These are phyloP conservation scores for Beauveria caledonica DNA, from an alignment of 2,329 filamentous ascomycete genomes.

Conservation along the genomic window DNA sequence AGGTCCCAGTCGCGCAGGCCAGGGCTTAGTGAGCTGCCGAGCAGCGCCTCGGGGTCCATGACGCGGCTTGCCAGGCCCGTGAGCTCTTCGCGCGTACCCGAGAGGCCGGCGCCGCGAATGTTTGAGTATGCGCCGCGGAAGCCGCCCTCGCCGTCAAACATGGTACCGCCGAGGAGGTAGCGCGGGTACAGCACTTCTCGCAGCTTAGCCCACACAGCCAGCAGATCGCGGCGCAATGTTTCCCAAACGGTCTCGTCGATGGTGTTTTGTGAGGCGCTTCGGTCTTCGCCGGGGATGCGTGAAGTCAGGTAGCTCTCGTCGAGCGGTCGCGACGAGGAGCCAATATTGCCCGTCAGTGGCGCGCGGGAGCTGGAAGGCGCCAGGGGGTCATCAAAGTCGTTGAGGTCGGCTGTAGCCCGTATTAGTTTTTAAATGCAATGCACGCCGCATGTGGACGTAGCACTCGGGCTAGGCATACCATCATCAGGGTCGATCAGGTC, in stretches of 20 bases:
- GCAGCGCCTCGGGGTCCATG: slow-evolving; percentile 54
- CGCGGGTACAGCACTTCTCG: slow-evolving; percentile 93
- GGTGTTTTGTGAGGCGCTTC: slow-evolving; percentile 79
- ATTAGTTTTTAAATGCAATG: slow-evolving; percentile 14
- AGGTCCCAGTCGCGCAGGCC: slow-evolving; percentile 95
- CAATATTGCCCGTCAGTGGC: slow-evolving; percentile 78
- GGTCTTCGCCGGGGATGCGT: slow-evolving; percentile 85
- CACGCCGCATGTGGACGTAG: neutral
- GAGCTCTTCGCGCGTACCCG: slow-evolving; percentile 54
- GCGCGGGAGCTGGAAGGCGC: slow-evolving; percentile 60
- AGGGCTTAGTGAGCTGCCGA: slow-evolving; percentile 72
- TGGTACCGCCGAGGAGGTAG: slow-evolving; percentile 71
- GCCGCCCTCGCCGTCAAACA: slow-evolving; percentile 48
- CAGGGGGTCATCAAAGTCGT: slow-evolving; percentile 88
- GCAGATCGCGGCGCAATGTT: slow-evolving; percentile 83
- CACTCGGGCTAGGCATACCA: slow-evolving; percentile 40
- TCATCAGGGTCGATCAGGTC: slow-evolving; percentile 75
- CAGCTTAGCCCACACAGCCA: slow-evolving; percentile 97
- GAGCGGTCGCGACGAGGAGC: slow-evolving; percentile 48
- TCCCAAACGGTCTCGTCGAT: slow-evolving; percentile 98
- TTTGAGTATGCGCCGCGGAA: slow-evolving; percentile 55
- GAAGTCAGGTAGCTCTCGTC: slow-evolving; percentile 81
- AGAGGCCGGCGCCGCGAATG: slow-evolving; percentile 49
- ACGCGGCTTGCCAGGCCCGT: slow-evolving; percentile 53
- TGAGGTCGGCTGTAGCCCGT: slow-evolving; percentile 59